Conservation (phyloP, 805 yeast genomes). For the Scheffersomyces lignosus region DNA sequence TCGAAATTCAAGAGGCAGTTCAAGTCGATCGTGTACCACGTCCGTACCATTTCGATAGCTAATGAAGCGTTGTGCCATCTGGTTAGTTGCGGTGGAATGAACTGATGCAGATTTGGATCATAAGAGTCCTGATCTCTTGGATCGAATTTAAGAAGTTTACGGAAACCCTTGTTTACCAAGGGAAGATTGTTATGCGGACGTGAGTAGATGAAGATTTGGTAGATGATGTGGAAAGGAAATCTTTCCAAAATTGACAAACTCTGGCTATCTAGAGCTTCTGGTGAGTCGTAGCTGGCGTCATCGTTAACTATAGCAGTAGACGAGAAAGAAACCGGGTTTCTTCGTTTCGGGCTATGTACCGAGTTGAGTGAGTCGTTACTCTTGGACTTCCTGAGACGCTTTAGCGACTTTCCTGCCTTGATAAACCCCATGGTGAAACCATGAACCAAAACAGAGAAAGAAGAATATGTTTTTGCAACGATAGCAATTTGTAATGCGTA, state of each 20-base stretch:
- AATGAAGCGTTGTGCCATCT: constrained; percentile 20
- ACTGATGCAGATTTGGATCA: no score
- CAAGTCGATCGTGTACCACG: constrained; percentile 20
- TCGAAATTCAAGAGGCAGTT: constrained; percentile 13
- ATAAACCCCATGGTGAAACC: constrained; percentile 30
- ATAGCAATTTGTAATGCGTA: no score
- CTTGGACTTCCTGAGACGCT: constrained; percentile 6
- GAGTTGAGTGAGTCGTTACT: no score
- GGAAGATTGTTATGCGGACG: constrained; percentile 36
- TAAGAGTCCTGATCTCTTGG: constrained; percentile 24
- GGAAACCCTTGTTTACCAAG: constrained; percentile 28
- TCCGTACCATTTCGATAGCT: constrained; percentile 20
- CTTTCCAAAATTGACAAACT: constrained; percentile 24
- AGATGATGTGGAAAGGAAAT: constrained; percentile 46
- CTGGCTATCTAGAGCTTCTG: no score
- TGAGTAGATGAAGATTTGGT: constrained; percentile 36
- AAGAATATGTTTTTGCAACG: no score
- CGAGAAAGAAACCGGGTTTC: no score
- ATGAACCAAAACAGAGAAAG: no score
- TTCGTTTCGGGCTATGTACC: no score
- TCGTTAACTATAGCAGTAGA: no score
- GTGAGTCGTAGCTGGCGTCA: no score
- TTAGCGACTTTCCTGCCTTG: constrained; percentile 22
- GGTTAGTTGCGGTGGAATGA: no score
- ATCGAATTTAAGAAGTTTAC: constrained; percentile 23